Evolutionary conservation across 1,139 yeast genomes (phyloP).

Genomic region (Diutina neorugosa): DNA sequence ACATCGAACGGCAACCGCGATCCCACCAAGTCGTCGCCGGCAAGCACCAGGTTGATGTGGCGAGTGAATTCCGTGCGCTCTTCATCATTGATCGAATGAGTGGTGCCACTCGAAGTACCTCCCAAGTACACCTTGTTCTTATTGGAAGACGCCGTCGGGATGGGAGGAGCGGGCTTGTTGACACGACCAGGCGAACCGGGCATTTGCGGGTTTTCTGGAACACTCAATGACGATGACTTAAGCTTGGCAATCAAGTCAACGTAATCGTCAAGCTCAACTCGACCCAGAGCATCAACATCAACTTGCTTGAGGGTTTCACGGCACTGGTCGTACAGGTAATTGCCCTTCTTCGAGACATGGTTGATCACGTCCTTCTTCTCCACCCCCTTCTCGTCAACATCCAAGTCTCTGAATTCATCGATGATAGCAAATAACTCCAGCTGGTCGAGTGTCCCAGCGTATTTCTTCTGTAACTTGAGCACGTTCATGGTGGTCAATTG

Average conservation of each 20-base stretch:
- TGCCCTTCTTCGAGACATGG: constrained; percentile 67
- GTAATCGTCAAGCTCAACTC: constrained; percentile 91
- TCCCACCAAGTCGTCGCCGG: constrained; percentile 87
- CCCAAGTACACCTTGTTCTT: constrained; percentile 69
- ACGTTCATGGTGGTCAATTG: constrained; percentile 26
- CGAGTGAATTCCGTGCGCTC: constrained; percentile 92
- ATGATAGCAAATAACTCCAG: constrained; percentile 76
- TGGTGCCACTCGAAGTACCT: constrained; percentile 74
- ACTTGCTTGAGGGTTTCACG: constrained; percentile 87
- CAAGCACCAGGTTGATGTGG: constrained; percentile 83
- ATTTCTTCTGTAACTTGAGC: constrained; percentile 58
- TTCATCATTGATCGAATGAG: constrained; percentile 95
- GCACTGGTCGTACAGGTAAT: constrained; percentile 79
- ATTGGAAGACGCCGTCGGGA: constrained; percentile 36
- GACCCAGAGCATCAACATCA: constrained; percentile 92
- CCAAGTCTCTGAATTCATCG: constrained; percentile 68
- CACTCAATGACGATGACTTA: constrained; percentile 25
- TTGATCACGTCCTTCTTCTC: constrained; percentile 87
- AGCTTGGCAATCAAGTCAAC: constrained; percentile 74
- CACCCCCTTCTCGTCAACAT: constrained; percentile 86
- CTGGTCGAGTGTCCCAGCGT: constrained; percentile 64
- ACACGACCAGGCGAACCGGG: constrained; percentile 8
- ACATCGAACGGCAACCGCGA: constrained; percentile 83
- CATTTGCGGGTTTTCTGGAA: neutral
- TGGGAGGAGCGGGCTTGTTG: constrained; percentile 8